These are phyloP conservation scores for Didymella glomerata DNA, from an alignment of 2,329 filamentous ascomycete species.

Conservation along the genomic window DNA sequence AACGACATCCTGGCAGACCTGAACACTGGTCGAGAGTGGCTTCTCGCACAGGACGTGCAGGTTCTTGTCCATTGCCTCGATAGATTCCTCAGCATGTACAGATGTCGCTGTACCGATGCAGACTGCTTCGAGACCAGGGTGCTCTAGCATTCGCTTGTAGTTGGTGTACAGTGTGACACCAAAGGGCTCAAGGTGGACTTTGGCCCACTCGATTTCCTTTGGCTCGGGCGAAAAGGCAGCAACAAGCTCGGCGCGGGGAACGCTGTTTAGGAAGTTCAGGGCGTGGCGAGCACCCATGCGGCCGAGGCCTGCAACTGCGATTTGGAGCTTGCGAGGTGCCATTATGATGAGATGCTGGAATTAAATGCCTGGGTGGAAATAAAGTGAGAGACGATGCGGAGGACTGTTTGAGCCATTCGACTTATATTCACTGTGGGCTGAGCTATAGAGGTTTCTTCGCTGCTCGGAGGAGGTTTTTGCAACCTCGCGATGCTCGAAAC, in stretches of 20 bases:
- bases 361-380: neutral
- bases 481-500: neutral
- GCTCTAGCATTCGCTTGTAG: neutral
- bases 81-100: neutral
- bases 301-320: conserved; percentile 60
- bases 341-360: neutral
- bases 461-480: neutral
- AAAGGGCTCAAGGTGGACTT: neutral
- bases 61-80: neutral
- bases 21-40: neutral
- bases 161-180: neutral
- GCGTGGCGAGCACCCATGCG: conserved; percentile 61
- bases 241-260: conserved; percentile 57
- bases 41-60: neutral
- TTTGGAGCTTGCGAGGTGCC: conserved; percentile 39
- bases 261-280: conserved; percentile 56
- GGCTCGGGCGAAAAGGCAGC: conserved; percentile 57
- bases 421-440: neutral
- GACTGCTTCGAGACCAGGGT: neutral
- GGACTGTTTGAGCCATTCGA: neutral
- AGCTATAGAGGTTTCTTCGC: neutral
- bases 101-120: neutral
- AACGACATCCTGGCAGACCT: neutral
- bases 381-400: neutral
- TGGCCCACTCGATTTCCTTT: conserved; percentile 46